Percentiles rank a stretch among this genome's conserved stretches.
Conservation (phyloP, 768 basidiomycete genomes). For the Macrolepiota dolichaula region DNA sequence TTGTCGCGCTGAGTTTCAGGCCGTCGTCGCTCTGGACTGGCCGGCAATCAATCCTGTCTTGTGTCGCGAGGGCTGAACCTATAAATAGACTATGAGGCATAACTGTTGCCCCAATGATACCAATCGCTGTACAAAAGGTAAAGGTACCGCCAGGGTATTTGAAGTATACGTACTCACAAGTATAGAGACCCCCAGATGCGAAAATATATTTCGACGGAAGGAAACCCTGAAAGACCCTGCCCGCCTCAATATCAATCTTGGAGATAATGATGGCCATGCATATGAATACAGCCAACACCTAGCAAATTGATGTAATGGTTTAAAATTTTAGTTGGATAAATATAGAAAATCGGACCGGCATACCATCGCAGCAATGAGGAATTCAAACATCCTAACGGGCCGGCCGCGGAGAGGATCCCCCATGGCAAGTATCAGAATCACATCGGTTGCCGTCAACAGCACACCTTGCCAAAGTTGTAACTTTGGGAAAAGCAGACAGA, state of each 20-base stretch:
- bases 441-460: constrained; percentile 65
- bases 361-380: constrained; percentile 61
- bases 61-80: constrained; percentile 82
- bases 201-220: constrained; percentile 68
- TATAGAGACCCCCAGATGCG: constrained; percentile 55
- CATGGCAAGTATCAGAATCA: constrained; percentile 66
- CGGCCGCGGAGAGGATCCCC: constrained; percentile 65
- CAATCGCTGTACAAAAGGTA: constrained; percentile 44
- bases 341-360: constrained; percentile 16
- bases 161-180: constrained; percentile 40
- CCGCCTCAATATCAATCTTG: constrained; percentile 70
- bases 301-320: background rate
- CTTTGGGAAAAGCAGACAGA: constrained; percentile 69
- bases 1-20: constrained; percentile 9
- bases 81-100: constrained; percentile 95
- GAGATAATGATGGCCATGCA: constrained; percentile 79
- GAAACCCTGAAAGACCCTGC: constrained; percentile 68
- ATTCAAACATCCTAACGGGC: constrained; percentile 68
- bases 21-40: constrained; percentile 19
- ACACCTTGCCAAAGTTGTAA: constrained; percentile 72
- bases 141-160: background rate
- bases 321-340: background rate
- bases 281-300: constrained; percentile 70
- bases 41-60: constrained; percentile 57
- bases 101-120: constrained; percentile 79